Conservation (phyloP, 2,329 filamentous ascomycete genomes). For the Xylaria sp. region DNA sequence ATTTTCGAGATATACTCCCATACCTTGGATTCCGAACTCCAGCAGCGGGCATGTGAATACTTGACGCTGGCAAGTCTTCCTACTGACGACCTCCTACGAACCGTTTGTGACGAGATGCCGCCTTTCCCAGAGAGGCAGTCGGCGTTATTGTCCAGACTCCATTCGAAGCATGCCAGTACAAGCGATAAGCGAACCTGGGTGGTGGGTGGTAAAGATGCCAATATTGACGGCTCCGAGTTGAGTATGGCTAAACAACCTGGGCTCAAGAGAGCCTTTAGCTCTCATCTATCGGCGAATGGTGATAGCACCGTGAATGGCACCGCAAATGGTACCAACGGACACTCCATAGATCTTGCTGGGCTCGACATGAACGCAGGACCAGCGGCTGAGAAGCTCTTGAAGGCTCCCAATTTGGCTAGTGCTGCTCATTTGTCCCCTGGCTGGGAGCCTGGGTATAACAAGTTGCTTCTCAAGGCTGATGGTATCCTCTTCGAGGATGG, state of each 20-base stretch:
- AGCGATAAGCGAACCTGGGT: constrained; percentile 98
- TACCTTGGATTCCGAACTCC: constrained; percentile 91
- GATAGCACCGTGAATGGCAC: constrained; percentile 51
- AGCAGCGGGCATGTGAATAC: constrained; percentile 96
- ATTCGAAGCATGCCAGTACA: constrained; percentile 91
- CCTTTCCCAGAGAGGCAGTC: constrained; percentile 95
- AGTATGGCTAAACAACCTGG: constrained; percentile 80
- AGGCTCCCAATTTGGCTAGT: constrained; percentile 84
- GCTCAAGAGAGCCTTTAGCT: constrained; percentile 84
- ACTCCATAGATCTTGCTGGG: constrained; percentile 74
- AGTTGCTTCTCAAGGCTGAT: constrained; percentile 77
- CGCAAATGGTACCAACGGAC: constrained; percentile 57
- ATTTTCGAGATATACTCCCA: constrained; percentile 94
- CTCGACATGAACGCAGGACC: constrained; percentile 75
- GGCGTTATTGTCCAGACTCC: constrained; percentile 85
- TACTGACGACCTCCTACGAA: constrained; percentile 88
- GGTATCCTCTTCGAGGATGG: constrained; percentile 94
- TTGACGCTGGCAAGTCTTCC: constrained; percentile 82
- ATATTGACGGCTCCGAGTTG: constrained; percentile 79
- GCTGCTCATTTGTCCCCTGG: constrained; percentile 91
- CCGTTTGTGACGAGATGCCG: constrained; percentile 98
- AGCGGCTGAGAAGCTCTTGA: constrained; percentile 62
- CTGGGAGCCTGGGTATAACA: constrained; percentile 90
- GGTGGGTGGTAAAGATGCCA: constrained; percentile 95
- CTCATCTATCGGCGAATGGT: constrained; percentile 56